Base-by-base conservation (phyloP, 345 rosid species). In the Passiflora organensis region DNA sequence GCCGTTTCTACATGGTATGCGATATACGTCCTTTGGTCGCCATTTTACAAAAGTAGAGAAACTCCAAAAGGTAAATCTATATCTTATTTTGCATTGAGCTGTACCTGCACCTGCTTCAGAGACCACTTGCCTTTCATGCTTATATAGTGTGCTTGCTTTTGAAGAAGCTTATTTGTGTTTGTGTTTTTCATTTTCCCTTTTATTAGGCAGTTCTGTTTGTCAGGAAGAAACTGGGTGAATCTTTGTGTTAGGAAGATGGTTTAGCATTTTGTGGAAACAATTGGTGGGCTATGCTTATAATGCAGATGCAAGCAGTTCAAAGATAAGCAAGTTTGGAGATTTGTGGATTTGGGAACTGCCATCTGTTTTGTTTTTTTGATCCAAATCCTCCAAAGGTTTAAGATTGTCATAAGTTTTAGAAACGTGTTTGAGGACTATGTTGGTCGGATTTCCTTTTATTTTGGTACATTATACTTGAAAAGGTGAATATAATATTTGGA, bases 21-120 rank as follows among this genome's bases (percentile, higher is more conserved):
- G 95, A 44, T 91, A 91, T 63, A 73, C 95, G 18, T 91, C 98
- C 45, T 88, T 68, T 62, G 98, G 98, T 55, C 96, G 98, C 67
- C 98, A 91, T 77, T 91, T 91, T 72, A 88, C 99, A 19, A 89
- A 82, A 64, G 72, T 56, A 57, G 87, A 89, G 56, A 89, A 84
- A 72, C 95, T 91, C 69, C 68, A 80, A 64, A 83, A 77, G 91
- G 99, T 91, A 76, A 67, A 14, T 43, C 32, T n/a, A 36, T 53
- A 50, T 37, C 6, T 24, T 14, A 16, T 23, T 37, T 13, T 13
- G 43, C 14, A 41, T n/a, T n/a, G n/a, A n/a, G n/a, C 43, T 41
- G 1, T 15, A 8, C 34, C 34, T 28, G 34, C 34, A 28, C 5
- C 8, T 28, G 34, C 34, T 28, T 28, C n/a, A 28, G 34, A 2